A percentile compares a stretch with the other conserved stretches of the same genome.
Conservation (phyloP, 108 stramenopile genomes). For the Epithemia pelagica region DNA sequence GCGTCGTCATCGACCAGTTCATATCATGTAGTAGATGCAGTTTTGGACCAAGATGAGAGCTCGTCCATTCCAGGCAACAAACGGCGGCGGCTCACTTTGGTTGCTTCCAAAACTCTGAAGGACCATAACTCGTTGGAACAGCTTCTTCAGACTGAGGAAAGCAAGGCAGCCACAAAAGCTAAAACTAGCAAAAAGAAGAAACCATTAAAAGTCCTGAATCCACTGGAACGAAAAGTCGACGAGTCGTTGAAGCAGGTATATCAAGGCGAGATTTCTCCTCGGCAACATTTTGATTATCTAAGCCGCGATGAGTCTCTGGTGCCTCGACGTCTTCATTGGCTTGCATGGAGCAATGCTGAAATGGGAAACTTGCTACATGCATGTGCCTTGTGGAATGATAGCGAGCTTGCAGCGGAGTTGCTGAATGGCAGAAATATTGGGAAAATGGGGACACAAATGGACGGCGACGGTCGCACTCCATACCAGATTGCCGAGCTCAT, state of each 20-base stretch:
- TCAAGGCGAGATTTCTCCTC: constrained; percentile 12
- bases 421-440: constrained; percentile 3
- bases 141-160: neutral
- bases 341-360: constrained; percentile 2
- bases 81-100: constrained; percentile 3
- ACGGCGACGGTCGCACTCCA: constrained; percentile 36
- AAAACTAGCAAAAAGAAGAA: neutral
- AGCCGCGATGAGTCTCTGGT: constrained; percentile 17
- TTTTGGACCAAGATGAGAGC: neutral
- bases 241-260: constrained; percentile 30
- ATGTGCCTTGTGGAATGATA: constrained; percentile 43
- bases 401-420: constrained; percentile 23
- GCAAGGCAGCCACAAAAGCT: neutral
- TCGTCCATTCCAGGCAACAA: neutral
- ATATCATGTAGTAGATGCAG: constrained; percentile 2
- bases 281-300: constrained; percentile 26
- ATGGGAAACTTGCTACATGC: constrained; percentile 34
- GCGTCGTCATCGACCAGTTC: neutral
- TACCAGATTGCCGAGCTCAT: constrained; percentile 37
- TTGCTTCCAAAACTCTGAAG: neutral
- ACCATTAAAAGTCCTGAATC: constrained; percentile 25
- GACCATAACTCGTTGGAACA: neutral
- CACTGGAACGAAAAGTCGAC: constrained; percentile 32
- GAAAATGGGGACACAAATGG: constrained; percentile 17
- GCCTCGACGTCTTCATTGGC: neutral